Conservation (phyloP, 345 rosid species). For the Eucalyptus camaldulensis region DNA sequence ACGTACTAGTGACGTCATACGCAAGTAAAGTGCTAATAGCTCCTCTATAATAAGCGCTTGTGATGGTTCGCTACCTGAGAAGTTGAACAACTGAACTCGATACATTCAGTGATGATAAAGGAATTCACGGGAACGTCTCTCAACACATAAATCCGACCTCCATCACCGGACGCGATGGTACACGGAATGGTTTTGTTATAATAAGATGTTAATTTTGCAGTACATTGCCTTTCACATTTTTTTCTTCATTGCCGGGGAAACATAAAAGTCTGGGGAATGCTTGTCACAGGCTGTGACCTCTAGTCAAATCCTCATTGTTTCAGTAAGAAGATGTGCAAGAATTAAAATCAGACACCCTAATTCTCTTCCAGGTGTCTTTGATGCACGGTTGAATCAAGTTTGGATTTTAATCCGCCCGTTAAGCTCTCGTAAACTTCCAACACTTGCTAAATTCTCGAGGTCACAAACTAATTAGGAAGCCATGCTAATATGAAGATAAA, state of each 20-base stretch:
- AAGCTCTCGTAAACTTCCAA: too few relatives aligned
- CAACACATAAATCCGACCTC: too few relatives aligned
- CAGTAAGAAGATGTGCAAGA: neutral
- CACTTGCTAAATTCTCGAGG: too few relatives aligned
- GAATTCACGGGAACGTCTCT: too few relatives aligned
- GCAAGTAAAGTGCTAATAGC: slow-evolving; percentile 47
- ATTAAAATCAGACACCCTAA: neutral
- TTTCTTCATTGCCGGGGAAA: neutral
- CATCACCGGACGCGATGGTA: neutral
- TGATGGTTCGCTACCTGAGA: slow-evolving; percentile 22
- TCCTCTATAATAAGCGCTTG: slow-evolving; percentile 49
- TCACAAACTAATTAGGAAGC: too few relatives aligned
- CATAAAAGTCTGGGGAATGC: neutral
- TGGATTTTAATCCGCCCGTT: too few relatives aligned
- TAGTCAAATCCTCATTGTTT: neutral
- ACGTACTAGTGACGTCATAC: slow-evolving; percentile 32
- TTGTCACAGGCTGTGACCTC: neutral
- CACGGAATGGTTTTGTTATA: neutral
- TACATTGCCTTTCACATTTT: neutral
- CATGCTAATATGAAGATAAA: too few relatives aligned
- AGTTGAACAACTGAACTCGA: neutral
- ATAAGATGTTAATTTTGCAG: neutral
- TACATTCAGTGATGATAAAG: neutral
- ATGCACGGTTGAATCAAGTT: too few relatives aligned
- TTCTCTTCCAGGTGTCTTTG: too few relatives aligned